These are phyloP conservation scores for Trypanosoma congolense DNA, from an alignment of 208 protist species.

Conservation along the genomic window DNA sequence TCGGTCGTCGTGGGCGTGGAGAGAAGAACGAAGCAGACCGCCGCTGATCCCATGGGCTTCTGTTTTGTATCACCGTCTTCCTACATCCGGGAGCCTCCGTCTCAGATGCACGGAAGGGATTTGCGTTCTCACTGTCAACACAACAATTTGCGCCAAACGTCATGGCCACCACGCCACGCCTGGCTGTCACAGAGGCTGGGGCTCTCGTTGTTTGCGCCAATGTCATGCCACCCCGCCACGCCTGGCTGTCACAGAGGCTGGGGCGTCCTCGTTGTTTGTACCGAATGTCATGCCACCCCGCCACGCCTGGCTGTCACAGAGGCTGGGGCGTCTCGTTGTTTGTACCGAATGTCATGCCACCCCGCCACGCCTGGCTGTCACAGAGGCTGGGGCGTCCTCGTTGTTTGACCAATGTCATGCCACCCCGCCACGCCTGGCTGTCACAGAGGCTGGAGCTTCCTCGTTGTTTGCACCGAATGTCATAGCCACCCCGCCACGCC, in stretches of 20 bases:
- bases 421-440: background rate
- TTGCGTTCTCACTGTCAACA: no score
- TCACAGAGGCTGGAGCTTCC: slow-evolving; percentile 9
- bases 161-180: slow-evolving; percentile 1
- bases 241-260: slow-evolving; percentile 8
- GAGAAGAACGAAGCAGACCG: slow-evolving; percentile 8
- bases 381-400: background rate
- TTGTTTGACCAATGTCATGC: background rate
- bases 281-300: slow-evolving; percentile 23
- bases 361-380: slow-evolving; percentile 7
- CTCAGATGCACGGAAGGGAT: no score
- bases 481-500: slow-evolving; percentile 22
- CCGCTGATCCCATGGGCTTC: slow-evolving; percentile 1
- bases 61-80: slow-evolving; percentile 1
- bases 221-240: background rate
- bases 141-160: no score
- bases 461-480: slow-evolving; percentile 17
- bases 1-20: slow-evolving; percentile 9
- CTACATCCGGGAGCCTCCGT: no score
- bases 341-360: slow-evolving; percentile 15
- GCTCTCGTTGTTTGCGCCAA: background rate
- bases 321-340: slow-evolving; percentile 6
- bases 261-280: slow-evolving; percentile 11
- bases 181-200: background rate
- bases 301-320: slow-evolving; percentile 10